Base-by-base conservation (phyloP, 106 monocot species). In the Vanilla planifolia region DNA sequence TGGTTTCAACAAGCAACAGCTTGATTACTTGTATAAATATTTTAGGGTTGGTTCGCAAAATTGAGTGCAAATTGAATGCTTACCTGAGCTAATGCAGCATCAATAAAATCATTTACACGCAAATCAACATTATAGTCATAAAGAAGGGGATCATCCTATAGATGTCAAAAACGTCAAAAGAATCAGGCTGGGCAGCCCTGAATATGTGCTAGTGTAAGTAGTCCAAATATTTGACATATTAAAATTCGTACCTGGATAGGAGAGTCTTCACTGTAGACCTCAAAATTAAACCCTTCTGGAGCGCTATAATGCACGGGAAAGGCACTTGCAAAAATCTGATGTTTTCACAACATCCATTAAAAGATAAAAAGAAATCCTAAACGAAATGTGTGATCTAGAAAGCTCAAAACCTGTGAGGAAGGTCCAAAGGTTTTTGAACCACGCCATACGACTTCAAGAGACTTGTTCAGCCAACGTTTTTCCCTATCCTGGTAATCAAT, bases 381-480 rank as follows among this genome's bases (percentile, higher is more conserved):
- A 42, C 29, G 27, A 17, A 47, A 37, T 16, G 14, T 33, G 1
- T 2, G 27, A 25, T 53, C 27, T 36, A 62, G 26, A 25, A 65
- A 62, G 19, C 37, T 57, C 10, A 25, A 0, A 61, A 88, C 88
- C 88, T 88, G 77, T 36, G 76, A 88, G n/a, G 79, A 79, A 20
- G 83, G 73, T 30, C 88, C 88, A 55, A 88, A 88, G 16, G 88
- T 83, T 67, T 64, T 83, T 68, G 88, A 88, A n/a, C 79, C 88
- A 47, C 48, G 78, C 88, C 88, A 88, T 60, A 88, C 68, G 73
- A 88, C 88, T 75, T 88, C 83, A 53, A 88, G 83, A 65, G 83
- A 74, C 77, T 83, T 88, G 53, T 88, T 79, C n/a, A 27, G 46
- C 52, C 55, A 61, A 42, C 83, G 73, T 51, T 79, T 77, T 60